Conservation (phyloP, 352 stramenopile species). For the Phytophthora uliginosa region DNA sequence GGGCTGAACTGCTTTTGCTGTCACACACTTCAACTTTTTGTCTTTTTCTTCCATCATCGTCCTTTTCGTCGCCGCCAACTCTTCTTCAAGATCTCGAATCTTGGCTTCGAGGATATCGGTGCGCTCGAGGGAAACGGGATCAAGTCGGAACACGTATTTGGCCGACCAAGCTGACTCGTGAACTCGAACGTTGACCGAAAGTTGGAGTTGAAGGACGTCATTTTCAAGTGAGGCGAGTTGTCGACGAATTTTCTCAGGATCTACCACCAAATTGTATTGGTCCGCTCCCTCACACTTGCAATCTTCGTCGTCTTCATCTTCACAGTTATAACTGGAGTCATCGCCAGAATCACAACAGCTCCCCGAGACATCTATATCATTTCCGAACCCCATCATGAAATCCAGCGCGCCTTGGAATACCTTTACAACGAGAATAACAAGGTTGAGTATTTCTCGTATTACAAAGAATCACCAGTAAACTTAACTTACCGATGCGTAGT, state of each 20-base stretch:
- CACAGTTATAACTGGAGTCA: not conserved
- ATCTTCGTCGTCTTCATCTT: slow-evolving; percentile 6
- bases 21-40: not conserved
- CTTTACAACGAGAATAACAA: not conserved
- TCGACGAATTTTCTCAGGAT: slow-evolving; percentile 13
- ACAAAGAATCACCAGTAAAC: not conserved
- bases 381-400: slow-evolving; percentile 5
- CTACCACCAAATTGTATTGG: not conserved
- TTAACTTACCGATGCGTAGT: slow-evolving; percentile 18
- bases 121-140: slow-evolving; percentile 2
- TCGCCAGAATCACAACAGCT: not conserved
- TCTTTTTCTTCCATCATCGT: not conserved
- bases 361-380: not conserved
- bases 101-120: slow-evolving; percentile 4
- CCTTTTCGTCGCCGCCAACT: not conserved
- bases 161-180: slow-evolving; percentile 7
- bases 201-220: slow-evolving; percentile 3
- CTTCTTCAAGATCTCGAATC: slow-evolving; percentile 1
- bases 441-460: not conserved
- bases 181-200: slow-evolving; percentile 13
- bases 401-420: slow-evolving; percentile 17
- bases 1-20: not conserved
- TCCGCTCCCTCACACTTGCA: not conserved
- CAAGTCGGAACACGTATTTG: slow-evolving; percentile 5
- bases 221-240: slow-evolving; percentile 6